Conservation (phyloP, 2,329 filamentous ascomycete genomes). For the Dothidotthia symphoricarpi region DNA sequence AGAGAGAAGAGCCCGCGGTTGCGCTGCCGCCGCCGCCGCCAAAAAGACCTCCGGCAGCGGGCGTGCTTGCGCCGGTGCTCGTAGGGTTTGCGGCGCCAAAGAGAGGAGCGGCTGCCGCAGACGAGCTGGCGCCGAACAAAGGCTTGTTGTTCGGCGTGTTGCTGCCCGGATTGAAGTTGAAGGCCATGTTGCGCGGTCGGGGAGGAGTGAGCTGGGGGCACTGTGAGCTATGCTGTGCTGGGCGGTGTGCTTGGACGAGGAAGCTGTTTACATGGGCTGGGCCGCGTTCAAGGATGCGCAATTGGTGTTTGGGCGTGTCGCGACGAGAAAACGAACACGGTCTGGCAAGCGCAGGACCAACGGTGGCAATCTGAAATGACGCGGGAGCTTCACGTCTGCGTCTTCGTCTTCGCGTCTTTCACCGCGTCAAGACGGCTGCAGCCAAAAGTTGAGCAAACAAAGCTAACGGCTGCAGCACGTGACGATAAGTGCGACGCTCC, state of each 20-base stretch:
- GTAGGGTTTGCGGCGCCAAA: conserved; percentile 26
- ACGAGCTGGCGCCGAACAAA: conserved; percentile 31
- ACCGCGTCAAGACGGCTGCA: conserved; percentile 24
- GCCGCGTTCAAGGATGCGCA: conserved; percentile 3
- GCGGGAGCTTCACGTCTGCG: conserved; percentile 5
- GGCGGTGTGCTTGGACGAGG: conserved; percentile 6
- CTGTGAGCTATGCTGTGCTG: conserved; percentile 5
- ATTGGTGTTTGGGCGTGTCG: conserved; percentile 2
- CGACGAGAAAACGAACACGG: conserved; percentile 1
- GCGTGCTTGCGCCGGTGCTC: conserved; percentile 17
- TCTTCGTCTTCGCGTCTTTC: conserved; percentile 6
- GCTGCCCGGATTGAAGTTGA: conserved; percentile 36
- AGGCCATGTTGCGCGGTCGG: conserved; percentile 25
- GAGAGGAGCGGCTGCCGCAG: conserved; percentile 25
- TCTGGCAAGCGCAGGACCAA: conserved; percentile 4
- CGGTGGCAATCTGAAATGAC: conserved; percentile 7
- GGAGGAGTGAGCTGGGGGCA: conserved; percentile 2
- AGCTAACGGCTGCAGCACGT: conserved; percentile 23
- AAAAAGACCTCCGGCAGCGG: conserved; percentile 19
- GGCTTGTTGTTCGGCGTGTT: conserved; percentile 28
- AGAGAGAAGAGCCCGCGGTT: conserved; percentile 20
- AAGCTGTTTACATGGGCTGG: conserved; percentile 18
- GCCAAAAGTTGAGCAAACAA: conserved; percentile 32
- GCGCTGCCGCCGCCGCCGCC: conserved; percentile 12
- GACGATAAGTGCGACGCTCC: conserved; percentile 9